Conservation (phyloP, 164 flowering plant species). For the Euptelea pleiosperma region DNA sequence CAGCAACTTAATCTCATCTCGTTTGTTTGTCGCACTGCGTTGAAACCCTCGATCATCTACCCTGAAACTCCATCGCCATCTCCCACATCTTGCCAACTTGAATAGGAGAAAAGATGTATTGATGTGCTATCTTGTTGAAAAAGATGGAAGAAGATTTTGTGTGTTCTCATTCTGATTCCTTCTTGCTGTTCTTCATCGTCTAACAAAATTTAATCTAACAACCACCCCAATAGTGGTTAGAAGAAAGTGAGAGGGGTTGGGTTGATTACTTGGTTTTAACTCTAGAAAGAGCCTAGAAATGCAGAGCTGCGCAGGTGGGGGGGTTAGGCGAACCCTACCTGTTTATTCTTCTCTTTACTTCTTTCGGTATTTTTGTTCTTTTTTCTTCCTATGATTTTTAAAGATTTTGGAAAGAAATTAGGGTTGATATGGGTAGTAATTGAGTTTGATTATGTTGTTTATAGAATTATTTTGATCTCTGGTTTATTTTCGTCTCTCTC, state of each 20-base stretch:
- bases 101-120: conserved; percentile 26
- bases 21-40: too few species aligned
- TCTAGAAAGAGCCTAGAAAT: conserved; percentile 16
- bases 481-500: background rate
- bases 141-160: conserved; percentile 26
- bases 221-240: background rate
- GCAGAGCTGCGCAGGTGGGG: conserved; percentile 48
- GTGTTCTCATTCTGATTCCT: background rate
- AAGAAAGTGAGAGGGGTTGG: background rate
- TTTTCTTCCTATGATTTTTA: background rate
- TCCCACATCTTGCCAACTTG: too few species aligned
- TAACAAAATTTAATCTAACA: background rate
- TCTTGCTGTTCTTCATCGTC: background rate
- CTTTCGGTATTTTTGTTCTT: conserved; percentile 32
- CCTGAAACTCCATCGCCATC: too few species aligned
- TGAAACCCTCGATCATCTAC: too few species aligned
- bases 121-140: conserved; percentile 33
- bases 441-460: too few species aligned
- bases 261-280: background rate
- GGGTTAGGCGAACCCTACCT: too few species aligned
- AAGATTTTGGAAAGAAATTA: background rate
- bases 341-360: too few species aligned
- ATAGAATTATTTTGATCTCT: background rate
- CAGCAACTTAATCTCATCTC: too few species aligned
- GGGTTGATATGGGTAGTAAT: background rate